Conservation (phyloP, 208 protist genomes). For the Novymonas esmeraldas region DNA sequence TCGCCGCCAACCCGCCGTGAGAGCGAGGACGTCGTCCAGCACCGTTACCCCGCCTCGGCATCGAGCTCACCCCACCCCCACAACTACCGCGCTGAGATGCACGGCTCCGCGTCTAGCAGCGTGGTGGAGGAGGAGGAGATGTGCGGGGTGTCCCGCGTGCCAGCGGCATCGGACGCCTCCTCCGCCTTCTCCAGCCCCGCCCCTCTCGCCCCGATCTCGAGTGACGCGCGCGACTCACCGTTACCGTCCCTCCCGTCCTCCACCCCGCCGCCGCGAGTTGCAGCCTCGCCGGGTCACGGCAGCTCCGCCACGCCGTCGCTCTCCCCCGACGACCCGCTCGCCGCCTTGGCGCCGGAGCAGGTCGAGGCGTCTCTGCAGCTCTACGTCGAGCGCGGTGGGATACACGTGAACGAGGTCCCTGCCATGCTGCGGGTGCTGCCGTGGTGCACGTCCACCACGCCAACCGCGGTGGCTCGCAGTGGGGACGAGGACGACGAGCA, state of each 20-base stretch:
- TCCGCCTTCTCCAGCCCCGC: neutral
- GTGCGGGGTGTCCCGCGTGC: too few relatives aligned
- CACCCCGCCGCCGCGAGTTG: neutral
- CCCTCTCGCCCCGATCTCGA: neutral
- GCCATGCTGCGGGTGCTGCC: constrained; percentile 9
- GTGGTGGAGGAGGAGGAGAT: too few relatives aligned
- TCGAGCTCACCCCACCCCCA: too few relatives aligned
- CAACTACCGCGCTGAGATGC: too few relatives aligned
- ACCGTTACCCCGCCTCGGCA: too few relatives aligned
- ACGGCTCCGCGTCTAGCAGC: too few relatives aligned
- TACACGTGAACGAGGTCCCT: constrained; percentile 13
- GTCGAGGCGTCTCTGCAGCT: constrained; percentile 35
- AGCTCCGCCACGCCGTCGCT: neutral
- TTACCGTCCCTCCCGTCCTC: neutral
- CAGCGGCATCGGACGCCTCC: neutral
- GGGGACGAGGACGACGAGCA: neutral
- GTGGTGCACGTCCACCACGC: neutral
- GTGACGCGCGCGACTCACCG: neutral
- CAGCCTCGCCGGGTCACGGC: too few relatives aligned
- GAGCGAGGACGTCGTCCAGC: too few relatives aligned
- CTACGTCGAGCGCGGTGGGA: constrained; percentile 37
- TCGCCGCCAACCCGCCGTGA: neutral
- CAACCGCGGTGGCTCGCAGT: neutral
- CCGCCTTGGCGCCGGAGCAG: constrained; percentile 8
- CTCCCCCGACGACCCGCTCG: neutral